Evolutionary conservation across 768 basidiomycete genomes (phyloP), one percentile per base, ranked within the genome.

Genomic region (Scleroderma citrinum): DNA sequence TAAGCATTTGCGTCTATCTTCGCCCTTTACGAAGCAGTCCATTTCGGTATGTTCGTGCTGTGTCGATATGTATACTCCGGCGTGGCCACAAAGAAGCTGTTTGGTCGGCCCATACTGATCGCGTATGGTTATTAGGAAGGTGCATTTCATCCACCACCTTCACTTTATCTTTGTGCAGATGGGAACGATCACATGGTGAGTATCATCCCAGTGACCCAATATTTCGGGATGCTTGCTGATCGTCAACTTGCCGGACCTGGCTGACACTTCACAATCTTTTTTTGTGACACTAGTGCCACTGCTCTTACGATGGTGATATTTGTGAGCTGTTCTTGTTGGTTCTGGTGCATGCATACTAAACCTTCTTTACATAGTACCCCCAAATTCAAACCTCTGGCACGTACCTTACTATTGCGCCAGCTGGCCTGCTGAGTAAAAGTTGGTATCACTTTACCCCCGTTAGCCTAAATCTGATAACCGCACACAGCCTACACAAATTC

Each of bases 401-500:
- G n/a, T 56, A 47, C 36, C 37, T 62, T 32, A 21, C 44, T 1
- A 41, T 51, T 7, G 48, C 29, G 0, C 58, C 62, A 11, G 53
- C 53, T 12, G 3, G 32, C 11, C 1, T 59, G 7, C n/a, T 64
- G 62, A 29, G 26, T 8, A 29, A 29, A 29, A 29, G 26, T 29
- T 29, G 8, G 26, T 29, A 8, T 29, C 26, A 29, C 37, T 53
- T 21, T 7, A 17, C 0, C 39, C 16, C 2, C 26, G 24, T 13
- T 19, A 2, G 13, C 30, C 4, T 29, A 29, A 14, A 48, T 13
- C 7, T 11, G 31, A 10, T 8, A 13, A 6, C 11, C 6, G 34
- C 11, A 29, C 10, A 20, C 31, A 62, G 62, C 52, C 23, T 63
- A 58, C 14, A 12, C 39, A 21, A 65, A 62, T 24, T 65, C 58